Base-by-base conservation (phyloP, 31 red algal species). In the Asparagopsis taxiformis region DNA sequence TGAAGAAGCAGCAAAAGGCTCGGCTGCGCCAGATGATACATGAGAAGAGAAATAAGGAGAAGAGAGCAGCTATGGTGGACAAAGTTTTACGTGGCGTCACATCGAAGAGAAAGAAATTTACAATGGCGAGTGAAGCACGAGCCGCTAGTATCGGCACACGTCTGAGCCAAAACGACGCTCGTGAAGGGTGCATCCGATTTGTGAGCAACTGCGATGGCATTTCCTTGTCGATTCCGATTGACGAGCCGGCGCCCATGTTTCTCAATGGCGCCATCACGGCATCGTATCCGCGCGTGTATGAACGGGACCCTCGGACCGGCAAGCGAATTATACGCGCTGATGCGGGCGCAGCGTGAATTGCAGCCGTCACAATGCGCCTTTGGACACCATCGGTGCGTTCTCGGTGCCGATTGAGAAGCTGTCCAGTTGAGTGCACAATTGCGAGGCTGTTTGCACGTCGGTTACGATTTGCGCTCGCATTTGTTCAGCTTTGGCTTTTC, bases 11-110 rank as follows among this genome's bases (percentile, higher is more conserved):
- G 69, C 87, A 91, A 52, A 76, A 75, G 26, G 87, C 87, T 22
- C 68, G 87, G 29, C 70, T 91, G 31, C 65, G 87, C 19, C 75
- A 84, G 46, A 91, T 91, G 79, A 70, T 84, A 0, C 68, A 81
- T 61, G 87, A 91, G 32, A 91, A 91, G 62, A 62, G 87, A 48
- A 91, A 91, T 36, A 84, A 73, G 70, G 87, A 91, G 26, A 91
- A 91, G 72, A 20, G 87, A 41, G 87, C 87, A 28, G 87, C 87
- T 34, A 91, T 84, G 79, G 79, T 91, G 28, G 87, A 91, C 55
- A 81, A 80, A 65, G 87, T 91, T 9, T 39, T 91, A 15, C 22
- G 87, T 30, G 87, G 87, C 24, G 87, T 91, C 16, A 91, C 87
- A 22, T 82, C 78, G 4, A 91, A 91, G 57, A 62, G 87, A 29